Evolutionary conservation across 176 grass and related monocot species (phyloP).

Genomic region (Thinopyrum elongatum): DNA sequence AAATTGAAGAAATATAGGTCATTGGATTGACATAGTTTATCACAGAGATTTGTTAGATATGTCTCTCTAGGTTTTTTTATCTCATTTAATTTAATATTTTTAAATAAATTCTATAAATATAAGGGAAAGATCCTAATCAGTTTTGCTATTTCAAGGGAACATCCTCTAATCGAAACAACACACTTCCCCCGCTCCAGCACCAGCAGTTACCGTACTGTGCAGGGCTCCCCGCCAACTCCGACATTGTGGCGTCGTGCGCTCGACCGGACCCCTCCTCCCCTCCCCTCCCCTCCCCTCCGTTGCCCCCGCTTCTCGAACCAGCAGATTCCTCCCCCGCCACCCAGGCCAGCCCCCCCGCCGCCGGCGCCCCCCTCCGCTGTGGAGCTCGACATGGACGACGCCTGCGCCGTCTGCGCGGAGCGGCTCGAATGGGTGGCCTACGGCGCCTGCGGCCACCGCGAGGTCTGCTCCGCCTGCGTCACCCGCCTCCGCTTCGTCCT

Average conservation of each 20-base stretch:
- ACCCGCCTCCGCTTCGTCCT: constrained; percentile 71
- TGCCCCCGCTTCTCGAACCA: constrained; percentile 1
- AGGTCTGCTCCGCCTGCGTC: constrained; percentile 75
- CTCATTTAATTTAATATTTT: too few species aligned
- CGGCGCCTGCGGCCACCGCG: constrained; percentile 61
- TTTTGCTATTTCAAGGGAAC: background rate
- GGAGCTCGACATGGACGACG: constrained; percentile 54
- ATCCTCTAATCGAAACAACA: background rate
- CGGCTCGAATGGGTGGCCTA: constrained; percentile 69
- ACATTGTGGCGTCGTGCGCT: constrained; percentile 3
- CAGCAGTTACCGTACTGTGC: background rate
- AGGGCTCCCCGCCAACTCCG: background rate
- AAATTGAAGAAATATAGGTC: too few species aligned
- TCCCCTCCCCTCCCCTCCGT: background rate
- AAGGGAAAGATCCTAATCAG: background rate
- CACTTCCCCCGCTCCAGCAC: background rate
- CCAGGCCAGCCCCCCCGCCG: background rate
- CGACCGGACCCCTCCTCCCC: background rate
- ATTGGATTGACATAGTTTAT: too few species aligned
- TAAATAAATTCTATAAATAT: too few species aligned
- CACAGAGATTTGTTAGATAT: too few species aligned
- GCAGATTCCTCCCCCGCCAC: constrained; percentile 10
- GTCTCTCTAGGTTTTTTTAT: too few species aligned
- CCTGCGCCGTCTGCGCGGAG: constrained; percentile 71
- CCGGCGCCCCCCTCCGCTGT: background rate